These are phyloP conservation scores for Cytospora schulzeri DNA, from an alignment of 2,329 filamentous ascomycete genomes.

Conservation along the genomic window DNA sequence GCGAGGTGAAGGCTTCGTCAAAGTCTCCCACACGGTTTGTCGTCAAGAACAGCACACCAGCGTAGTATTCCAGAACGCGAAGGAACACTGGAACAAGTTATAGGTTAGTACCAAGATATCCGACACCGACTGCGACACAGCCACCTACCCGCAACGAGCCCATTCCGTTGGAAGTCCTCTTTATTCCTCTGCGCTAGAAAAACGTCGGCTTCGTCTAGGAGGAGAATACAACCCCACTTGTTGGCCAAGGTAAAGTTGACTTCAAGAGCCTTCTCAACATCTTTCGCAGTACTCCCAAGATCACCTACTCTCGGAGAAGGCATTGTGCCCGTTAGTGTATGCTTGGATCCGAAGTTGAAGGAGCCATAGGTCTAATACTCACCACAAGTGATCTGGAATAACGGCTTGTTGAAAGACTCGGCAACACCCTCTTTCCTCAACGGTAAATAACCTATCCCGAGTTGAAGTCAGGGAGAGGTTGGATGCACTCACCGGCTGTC, in stretches of 20 bases:
- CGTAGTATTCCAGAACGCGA: constrained; percentile 45
- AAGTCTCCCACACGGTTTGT: constrained; percentile 52
- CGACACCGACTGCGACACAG: no score
- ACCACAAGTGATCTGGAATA: constrained; percentile 31
- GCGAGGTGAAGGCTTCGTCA: constrained; percentile 49
- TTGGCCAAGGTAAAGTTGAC: constrained; percentile 29
- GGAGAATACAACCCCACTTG: constrained; percentile 31
- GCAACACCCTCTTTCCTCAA: constrained; percentile 30
- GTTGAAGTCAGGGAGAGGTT: not conserved
- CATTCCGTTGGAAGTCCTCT: constrained; percentile 14
- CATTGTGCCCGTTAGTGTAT: not conserved
- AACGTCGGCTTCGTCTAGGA: constrained; percentile 26
- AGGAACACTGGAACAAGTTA: constrained; percentile 40
- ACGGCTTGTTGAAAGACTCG: constrained; percentile 28
- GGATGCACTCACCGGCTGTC: constrained; percentile 33
- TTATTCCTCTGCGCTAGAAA: constrained; percentile 4
- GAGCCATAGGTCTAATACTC: not conserved
- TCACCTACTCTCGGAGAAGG: constrained; percentile 28
- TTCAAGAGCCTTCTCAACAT: constrained; percentile 36
- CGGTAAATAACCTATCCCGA: not conserved
- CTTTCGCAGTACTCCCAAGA: constrained; percentile 38
- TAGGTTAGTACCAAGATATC: not conserved
- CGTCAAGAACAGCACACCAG: constrained; percentile 52
- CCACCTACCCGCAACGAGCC: constrained; percentile 19
- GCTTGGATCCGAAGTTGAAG: not conserved